A percentile compares a stretch with the other conserved stretches of the same genome.
phyloP scores from a whole-genome alignment of 1,284 basidiomycete species.

The Singerocomus rubriflavus region DNA sequence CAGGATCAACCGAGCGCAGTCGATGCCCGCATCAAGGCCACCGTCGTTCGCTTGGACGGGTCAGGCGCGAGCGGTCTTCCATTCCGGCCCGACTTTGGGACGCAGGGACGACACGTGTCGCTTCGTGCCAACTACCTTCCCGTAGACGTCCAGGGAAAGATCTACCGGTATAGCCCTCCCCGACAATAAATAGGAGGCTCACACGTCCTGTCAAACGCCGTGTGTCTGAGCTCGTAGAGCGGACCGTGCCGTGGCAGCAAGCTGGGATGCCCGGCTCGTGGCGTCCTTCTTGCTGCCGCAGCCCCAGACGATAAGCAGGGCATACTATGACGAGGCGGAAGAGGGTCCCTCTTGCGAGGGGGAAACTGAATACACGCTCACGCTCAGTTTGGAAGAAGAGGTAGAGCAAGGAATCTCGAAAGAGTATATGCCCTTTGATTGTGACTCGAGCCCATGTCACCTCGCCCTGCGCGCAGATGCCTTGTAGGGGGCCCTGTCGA shows the following conservation, averaged over 20 bases:
- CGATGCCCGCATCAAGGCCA: conserved; percentile 53
- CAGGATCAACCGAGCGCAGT: conserved; percentile 45
- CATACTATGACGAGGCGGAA: conserved; percentile 5
- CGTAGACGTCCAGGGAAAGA: conserved; percentile 35
- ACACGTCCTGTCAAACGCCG: conserved; percentile 21
- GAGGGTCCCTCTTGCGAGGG: not conserved
- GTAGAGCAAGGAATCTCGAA: conserved; percentile 21
- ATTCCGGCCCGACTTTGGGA: conserved; percentile 44
- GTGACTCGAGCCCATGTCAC: conserved; percentile 1
- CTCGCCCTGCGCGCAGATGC: conserved; percentile 15
- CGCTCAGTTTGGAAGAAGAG: conserved; percentile 14
- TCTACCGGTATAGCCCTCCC: conserved; percentile 20
- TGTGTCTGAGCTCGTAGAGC: conserved; percentile 27
- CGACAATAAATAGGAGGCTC: not conserved
- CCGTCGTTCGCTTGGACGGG: conserved; percentile 43
- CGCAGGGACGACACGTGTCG: conserved; percentile 36
- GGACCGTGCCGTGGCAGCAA: conserved; percentile 17
- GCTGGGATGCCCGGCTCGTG: conserved; percentile 21
- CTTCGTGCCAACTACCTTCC: conserved; percentile 53
- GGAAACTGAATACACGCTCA: conserved; percentile 12
- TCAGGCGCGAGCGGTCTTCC: conserved; percentile 14
- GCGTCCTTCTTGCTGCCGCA: conserved; percentile 19
- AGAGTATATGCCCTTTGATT: not conserved
- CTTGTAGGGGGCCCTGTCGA: conserved; percentile 22
- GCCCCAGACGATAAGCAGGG: conserved; percentile 19